Percentiles rank a stretch among this genome's conserved stretches.
These are phyloP conservation scores for Aphanomyces cochlioides DNA, from an alignment of 352 stramenopile genomes.

Conservation along the genomic window DNA sequence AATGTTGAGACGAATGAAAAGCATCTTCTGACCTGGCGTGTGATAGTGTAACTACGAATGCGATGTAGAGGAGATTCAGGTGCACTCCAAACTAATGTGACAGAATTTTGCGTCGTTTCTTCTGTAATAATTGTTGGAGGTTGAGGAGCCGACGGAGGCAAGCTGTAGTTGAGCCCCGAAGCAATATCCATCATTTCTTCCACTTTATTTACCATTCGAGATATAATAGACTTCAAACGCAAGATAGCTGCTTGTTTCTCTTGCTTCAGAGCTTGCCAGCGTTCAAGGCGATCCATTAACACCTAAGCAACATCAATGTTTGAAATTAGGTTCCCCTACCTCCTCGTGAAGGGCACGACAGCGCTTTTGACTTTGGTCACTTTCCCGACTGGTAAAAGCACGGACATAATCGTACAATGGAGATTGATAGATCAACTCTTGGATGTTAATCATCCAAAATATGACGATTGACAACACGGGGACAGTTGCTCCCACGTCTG, in stretches of 20 bases:
- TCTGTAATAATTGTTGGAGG: conserved; percentile 43
- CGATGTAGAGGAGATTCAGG: conserved; percentile 57
- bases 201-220: conserved; percentile 82
- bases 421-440: conserved; percentile 35
- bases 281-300: conserved; percentile 42
- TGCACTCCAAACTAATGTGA: conserved; percentile 67
- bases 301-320: conserved; percentile 8
- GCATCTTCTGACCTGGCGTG: conserved; percentile 39
- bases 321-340: not conserved
- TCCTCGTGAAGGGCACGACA: not conserved
- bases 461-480: conserved; percentile 49
- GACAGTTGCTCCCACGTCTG: not conserved
- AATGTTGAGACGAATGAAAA: not conserved
- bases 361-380: not conserved
- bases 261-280: conserved; percentile 78
- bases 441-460: conserved; percentile 80
- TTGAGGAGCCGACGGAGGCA: conserved; percentile 69
- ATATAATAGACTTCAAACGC: conserved; percentile 83
- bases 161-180: conserved; percentile 73
- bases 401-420: conserved; percentile 25
- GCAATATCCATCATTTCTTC: conserved; percentile 88
- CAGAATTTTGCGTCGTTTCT: conserved; percentile 69
- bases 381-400: conserved; percentile 11
- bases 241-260: conserved; percentile 78
- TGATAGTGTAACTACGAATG: conserved; percentile 78